A percentile compares a stretch with the other conserved stretches of the same genome.
phyloP scores from a whole-genome alignment of 108 stramenopile species.

The Cyclotella kingstonii region DNA sequence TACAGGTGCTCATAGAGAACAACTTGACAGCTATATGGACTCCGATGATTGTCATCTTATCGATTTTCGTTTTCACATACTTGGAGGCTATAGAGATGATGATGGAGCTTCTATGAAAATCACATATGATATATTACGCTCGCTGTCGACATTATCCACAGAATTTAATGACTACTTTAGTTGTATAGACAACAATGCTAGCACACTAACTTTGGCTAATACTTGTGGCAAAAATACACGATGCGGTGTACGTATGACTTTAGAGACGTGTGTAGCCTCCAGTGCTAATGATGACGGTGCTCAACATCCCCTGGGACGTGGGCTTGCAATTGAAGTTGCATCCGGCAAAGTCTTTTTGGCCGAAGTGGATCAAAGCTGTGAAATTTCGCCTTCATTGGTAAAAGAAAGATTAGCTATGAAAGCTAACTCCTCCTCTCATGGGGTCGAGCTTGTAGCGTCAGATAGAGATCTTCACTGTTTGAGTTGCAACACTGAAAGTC shows the following conservation, averaged over 20 bases:
- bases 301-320: conserved; percentile 63
- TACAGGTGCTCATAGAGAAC: background rate
- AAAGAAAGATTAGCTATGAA: background rate
- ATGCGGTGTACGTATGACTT: conserved; percentile 44
- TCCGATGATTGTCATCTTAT: conserved; percentile 9
- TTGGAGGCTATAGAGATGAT: conserved; percentile 77
- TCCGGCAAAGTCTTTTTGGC: conserved; percentile 67
- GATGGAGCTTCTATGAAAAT: conserved; percentile 49
- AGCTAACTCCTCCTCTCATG: background rate
- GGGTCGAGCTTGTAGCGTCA: background rate
- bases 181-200: background rate
- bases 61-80: conserved; percentile 67
- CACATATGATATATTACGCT: conserved; percentile 52
- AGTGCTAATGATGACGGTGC: conserved; percentile 56
- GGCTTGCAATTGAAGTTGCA: conserved; percentile 56
- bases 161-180: conserved; percentile 21
- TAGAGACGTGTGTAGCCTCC: conserved; percentile 65
- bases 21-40: conserved; percentile 18
- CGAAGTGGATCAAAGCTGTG: conserved; percentile 26
- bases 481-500: background rate
- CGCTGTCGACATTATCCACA: conserved; percentile 53
- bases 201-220: no score
- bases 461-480: conserved; percentile 9
- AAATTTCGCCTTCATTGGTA: background rate
- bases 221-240: background rate